Percentiles rank a stretch among this genome's conserved stretches.
These are phyloP conservation scores for sunflower (Helianthus annuus) DNA, from an alignment of 129 eudicot genomes.

Conservation along the genomic window HanXRQr2.0-SUNRISE NC_035440.2:19635987-19636486, in stretches of 20 bases:
- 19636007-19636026: conserved; percentile 90
- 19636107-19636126: conserved; percentile 87
- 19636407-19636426: too few relatives aligned
- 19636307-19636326: neutral
- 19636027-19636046: conserved; percentile 87
- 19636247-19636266: conserved; percentile 18
- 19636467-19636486: too few relatives aligned
- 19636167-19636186: conserved; percentile 26
- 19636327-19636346: neutral
- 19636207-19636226: conserved; percentile 32
- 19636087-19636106: conserved; percentile 91
- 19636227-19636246: conserved; percentile 28
- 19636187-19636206: conserved; percentile 47
- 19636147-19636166: conserved; percentile 20
- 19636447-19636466: too few relatives aligned
- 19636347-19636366: too few relatives aligned
- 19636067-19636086: conserved; percentile 82
- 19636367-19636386: too few relatives aligned
- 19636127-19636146: conserved; percentile 60
- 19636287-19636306: neutral
- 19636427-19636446: too few relatives aligned
- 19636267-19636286: conserved; percentile 16
- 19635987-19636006: conserved; percentile 82
- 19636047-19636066: conserved; percentile 86
- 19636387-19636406: too few relatives aligned